A percentile compares a stretch with the other conserved stretches of the same genome.
phyloP scores from a whole-genome alignment of 1,284 basidiomycete genomes.

The Phenoliferia sp. region DNA sequence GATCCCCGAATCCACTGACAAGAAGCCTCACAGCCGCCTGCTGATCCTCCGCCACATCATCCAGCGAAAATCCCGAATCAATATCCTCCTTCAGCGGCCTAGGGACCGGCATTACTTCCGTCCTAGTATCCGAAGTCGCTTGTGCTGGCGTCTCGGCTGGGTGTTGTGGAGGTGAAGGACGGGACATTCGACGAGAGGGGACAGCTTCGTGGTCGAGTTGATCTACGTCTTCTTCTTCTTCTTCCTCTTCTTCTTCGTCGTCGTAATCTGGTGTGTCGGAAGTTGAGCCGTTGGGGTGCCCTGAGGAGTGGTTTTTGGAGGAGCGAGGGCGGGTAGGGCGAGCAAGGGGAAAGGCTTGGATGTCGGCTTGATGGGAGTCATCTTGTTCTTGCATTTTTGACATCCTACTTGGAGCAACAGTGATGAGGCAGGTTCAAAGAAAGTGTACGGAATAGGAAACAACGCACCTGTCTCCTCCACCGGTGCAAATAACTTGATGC shows the following conservation, averaged over 20 bases:
- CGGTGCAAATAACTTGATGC: slow-evolving; percentile 22
- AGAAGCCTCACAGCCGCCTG: background rate
- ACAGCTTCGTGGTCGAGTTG: background rate
- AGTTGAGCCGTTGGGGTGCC: background rate
- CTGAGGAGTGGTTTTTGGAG: background rate
- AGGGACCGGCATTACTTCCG: slow-evolving; percentile 1
- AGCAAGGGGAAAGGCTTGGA: background rate
- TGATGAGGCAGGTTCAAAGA: background rate
- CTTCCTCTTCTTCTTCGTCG: slow-evolving; percentile 9
- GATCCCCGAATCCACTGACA: background rate
- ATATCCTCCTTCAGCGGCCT: background rate
- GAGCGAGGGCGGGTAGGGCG: background rate
- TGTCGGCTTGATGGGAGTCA: background rate
- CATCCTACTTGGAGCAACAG: background rate
- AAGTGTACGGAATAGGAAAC: background rate
- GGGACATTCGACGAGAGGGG: background rate
- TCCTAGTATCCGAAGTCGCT: background rate
- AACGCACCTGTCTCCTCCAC: slow-evolving; percentile 4
- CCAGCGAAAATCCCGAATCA: background rate
- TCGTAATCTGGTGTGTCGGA: background rate
- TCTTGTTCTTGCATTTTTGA: background rate
- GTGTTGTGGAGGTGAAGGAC: background rate
- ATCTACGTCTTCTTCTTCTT: background rate
- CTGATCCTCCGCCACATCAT: slow-evolving; percentile 2
- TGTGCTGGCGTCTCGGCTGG: background rate